A percentile compares a stretch with the other conserved stretches of the same genome.
These are phyloP conservation scores for Cyclotella baltica DNA, from an alignment of 108 stramenopile genomes.

Conservation along the genomic window DNA sequence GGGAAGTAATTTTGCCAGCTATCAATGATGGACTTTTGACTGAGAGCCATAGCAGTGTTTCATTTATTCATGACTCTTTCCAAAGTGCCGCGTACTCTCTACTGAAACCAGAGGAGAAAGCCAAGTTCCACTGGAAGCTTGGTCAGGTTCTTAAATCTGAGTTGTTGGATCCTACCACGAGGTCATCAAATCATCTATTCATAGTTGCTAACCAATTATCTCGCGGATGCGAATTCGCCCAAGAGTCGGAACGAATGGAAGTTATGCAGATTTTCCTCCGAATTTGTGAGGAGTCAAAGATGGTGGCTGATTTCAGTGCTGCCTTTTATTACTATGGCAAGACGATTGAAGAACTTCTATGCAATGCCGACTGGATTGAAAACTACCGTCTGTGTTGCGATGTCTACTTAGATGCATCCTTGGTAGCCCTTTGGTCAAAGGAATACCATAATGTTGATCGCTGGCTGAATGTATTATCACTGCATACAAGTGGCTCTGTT, in stretches of 20 bases:
- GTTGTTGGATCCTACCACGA: too few relatives aligned
- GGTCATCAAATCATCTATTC: slow-evolving; percentile 8
- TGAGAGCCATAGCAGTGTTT: neutral
- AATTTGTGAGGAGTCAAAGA: slow-evolving; percentile 5
- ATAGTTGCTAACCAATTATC: slow-evolving; percentile 16
- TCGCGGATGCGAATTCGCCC: slow-evolving; percentile 6
- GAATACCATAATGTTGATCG: neutral
- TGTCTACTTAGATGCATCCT: slow-evolving; percentile 10
- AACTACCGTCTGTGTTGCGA: slow-evolving; percentile 15
- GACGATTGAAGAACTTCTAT: neutral
- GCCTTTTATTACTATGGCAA: slow-evolving; percentile 13
- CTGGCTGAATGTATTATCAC: neutral
- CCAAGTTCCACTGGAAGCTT: slow-evolving; percentile 13
- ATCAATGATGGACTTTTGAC: slow-evolving; percentile 21
- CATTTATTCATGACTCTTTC: slow-evolving; percentile 18
- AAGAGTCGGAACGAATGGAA: neutral
- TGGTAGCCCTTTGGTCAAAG: slow-evolving; percentile 1
- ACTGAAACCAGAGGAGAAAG: neutral
- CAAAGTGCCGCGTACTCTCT: slow-evolving; percentile 21
- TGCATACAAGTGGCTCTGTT: neutral
- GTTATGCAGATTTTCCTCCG: slow-evolving; percentile 6
- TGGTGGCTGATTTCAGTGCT: neutral
- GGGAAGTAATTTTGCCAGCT: neutral
- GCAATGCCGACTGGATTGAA: slow-evolving; percentile 9
- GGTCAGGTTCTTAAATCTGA: neutral